Conservation (phyloP, 2,329 filamentous ascomycete genomes). For the Chrysosporium queenslandicum region DNA sequence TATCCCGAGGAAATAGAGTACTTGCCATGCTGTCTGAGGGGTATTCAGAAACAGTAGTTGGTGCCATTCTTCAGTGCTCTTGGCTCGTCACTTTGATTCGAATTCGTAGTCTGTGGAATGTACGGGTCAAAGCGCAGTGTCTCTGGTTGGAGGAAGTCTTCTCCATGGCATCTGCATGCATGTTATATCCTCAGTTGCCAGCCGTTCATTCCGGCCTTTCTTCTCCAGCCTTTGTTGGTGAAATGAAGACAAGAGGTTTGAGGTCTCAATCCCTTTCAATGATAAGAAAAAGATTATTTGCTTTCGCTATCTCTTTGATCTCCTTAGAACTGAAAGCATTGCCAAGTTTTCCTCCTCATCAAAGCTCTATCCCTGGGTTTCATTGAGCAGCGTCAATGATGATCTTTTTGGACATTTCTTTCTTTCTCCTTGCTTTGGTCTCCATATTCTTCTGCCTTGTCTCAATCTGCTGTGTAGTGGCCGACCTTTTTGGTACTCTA, state of each 20-base stretch:
- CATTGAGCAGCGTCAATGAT: background rate
- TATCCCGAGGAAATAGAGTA: conserved; percentile 5
- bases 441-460: conserved; percentile 1
- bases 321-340: conserved; percentile 2
- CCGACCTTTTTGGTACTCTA: too few relatives aligned
- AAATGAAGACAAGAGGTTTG: too few relatives aligned
- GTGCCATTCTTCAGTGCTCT: conserved; percentile 1
- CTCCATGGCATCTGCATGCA: conserved; percentile 4
- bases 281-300: conserved; percentile 1
- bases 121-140: background rate
- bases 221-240: background rate
- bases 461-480: too few relatives aligned
- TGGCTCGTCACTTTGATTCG: background rate
- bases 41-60: background rate
- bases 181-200: conserved; percentile 1
- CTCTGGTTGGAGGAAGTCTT: background rate
- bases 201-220: background rate
- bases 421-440: conserved; percentile 4
- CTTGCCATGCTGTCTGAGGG: conserved; percentile 9
- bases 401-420: conserved; percentile 3
- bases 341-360: background rate
- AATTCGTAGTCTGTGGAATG: background rate
- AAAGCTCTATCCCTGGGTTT: background rate
- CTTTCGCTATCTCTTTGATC: conserved; percentile 3
- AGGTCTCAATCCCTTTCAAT: background rate